These are phyloP conservation scores for Ophiosphaerella korrae DNA, from an alignment of 2,329 filamentous ascomycete species.

Conservation along the genomic window DNA sequence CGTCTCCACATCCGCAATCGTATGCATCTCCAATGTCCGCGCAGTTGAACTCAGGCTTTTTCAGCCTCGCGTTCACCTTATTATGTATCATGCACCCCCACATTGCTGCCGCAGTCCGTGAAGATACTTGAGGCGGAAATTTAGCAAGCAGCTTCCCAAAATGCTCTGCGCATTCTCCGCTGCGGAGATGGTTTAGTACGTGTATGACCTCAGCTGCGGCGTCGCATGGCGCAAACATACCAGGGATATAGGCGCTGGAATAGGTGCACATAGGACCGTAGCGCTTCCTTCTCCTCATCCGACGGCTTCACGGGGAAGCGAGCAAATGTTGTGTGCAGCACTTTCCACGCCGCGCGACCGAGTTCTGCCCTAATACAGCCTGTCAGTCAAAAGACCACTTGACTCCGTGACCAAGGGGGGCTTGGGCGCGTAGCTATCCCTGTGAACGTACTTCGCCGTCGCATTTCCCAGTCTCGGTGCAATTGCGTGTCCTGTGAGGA, in stretches of 20 bases:
- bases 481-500: constrained; percentile 70
- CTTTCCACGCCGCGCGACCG: constrained; percentile 68
- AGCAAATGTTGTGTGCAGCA: constrained; percentile 70
- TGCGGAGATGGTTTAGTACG: constrained; percentile 40
- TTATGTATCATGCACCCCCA: constrained; percentile 73
- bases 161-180: constrained; percentile 69
- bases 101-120: constrained; percentile 64
- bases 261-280: constrained; percentile 66
- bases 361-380: constrained; percentile 60
- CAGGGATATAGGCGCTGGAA: constrained; percentile 70
- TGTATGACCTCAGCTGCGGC: constrained; percentile 22
- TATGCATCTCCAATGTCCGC: constrained; percentile 69
- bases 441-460: constrained; percentile 64
- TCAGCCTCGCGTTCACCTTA: constrained; percentile 66
- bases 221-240: constrained; percentile 44
- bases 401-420: constrained; percentile 4
- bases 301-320: constrained; percentile 68
- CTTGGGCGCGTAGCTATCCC: constrained; percentile 4
- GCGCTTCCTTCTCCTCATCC: constrained; percentile 62
- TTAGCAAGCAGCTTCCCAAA: constrained; percentile 66
- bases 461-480: constrained; percentile 83
- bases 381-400: constrained; percentile 25
- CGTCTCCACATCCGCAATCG: constrained; percentile 68
- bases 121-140: constrained; percentile 68
- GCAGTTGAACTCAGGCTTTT: constrained; percentile 67